Conservation (phyloP, 352 stramenopile genomes). For the Pythium guiyangense region DNA sequence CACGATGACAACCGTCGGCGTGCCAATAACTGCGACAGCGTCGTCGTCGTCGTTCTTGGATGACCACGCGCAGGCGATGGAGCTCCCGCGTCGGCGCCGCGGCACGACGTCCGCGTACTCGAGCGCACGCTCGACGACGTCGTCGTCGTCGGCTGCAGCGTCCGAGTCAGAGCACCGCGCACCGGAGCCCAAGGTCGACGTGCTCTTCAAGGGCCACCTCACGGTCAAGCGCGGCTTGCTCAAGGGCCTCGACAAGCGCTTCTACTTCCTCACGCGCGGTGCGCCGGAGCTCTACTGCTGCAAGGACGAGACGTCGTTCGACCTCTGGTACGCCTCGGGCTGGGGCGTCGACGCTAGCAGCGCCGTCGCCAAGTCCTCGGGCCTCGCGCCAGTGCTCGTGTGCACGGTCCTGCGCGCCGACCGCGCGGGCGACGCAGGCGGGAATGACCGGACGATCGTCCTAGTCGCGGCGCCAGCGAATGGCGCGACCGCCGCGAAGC, state of each 20-base stretch:
- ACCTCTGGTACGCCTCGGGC: slow-evolving; percentile 46
- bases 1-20: too few species aligned
- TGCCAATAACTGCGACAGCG: too few species aligned
- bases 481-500: slow-evolving; percentile 34
- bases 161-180: neutral
- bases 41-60: slow-evolving; percentile 5
- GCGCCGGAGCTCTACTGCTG: slow-evolving; percentile 48
- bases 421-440: slow-evolving; percentile 14
- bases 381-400: slow-evolving; percentile 38
- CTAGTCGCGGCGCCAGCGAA: slow-evolving; percentile 22
- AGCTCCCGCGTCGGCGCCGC: slow-evolving; percentile 1
- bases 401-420: slow-evolving; percentile 57
- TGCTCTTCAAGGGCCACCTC: slow-evolving; percentile 42
- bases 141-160: neutral
- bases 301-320: slow-evolving; percentile 64
- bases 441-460: slow-evolving; percentile 37
- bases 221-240: slow-evolving; percentile 38
- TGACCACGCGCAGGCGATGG: neutral
- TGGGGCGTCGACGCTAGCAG: slow-evolving; percentile 29
- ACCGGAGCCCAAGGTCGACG: slow-evolving; percentile 16
- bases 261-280: slow-evolving; percentile 39
- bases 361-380: slow-evolving; percentile 17
- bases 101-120: slow-evolving; percentile 11
- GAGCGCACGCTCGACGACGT: too few species aligned
- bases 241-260: too few species aligned